Evolutionary conservation across 495 filamentous ascomycete species (phyloP).

Genomic region (Penicillium taxi): DNA sequence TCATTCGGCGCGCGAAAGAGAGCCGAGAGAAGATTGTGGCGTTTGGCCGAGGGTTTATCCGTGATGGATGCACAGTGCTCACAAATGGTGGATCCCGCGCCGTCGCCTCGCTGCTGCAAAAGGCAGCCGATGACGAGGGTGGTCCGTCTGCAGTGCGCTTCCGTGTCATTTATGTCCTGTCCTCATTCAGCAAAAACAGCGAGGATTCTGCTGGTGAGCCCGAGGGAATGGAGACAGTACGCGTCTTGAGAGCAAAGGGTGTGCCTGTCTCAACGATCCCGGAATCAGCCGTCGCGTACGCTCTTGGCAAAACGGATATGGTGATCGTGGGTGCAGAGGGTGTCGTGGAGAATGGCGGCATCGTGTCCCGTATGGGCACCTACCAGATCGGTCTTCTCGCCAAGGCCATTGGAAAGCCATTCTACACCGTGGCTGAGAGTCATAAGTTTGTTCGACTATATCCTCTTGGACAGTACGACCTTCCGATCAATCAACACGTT

Average conservation of each 20-base stretch:
- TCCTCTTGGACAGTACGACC: conserved; percentile 68
- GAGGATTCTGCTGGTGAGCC: conserved; percentile 33
- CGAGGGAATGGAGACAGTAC: conserved; percentile 56
- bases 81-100: conserved; percentile 83
- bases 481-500: conserved; percentile 67
- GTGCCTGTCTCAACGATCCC: conserved; percentile 80
- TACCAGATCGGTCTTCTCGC: conserved; percentile 82
- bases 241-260: conserved; percentile 59
- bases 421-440: conserved; percentile 89
- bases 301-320: conserved; percentile 71
- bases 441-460: conserved; percentile 89
- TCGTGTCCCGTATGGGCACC: conserved; percentile 84
- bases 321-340: conserved; percentile 91
- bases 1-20: conserved; percentile 80
- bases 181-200: conserved; percentile 24
- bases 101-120: conserved; percentile 64
- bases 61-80: conserved; percentile 68
- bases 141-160: conserved; percentile 57
- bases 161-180: conserved; percentile 72
- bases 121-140: conserved; percentile 58
- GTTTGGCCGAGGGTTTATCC: conserved; percentile 67
- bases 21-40: conserved; percentile 73
- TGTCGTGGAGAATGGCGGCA: conserved; percentile 87
- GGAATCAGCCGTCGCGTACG: conserved; percentile 72
- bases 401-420: conserved; percentile 66